A percentile compares a stretch with the other conserved stretches of the same genome.
Conservation (phyloP, 139 green algal genomes). For the Pedinophyceae sp. region DNA sequence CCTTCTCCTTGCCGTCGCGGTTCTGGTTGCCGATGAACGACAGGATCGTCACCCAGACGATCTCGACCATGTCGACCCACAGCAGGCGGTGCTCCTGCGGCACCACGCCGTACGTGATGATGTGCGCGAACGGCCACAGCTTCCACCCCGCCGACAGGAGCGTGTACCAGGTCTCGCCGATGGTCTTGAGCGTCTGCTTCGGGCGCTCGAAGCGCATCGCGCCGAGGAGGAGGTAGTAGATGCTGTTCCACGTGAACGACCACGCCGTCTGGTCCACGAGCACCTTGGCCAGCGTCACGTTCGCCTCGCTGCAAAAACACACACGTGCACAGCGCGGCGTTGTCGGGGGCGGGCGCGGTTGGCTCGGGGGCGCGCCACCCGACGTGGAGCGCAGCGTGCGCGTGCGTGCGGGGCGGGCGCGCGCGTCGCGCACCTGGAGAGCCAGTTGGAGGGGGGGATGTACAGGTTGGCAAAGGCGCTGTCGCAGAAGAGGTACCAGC, state of each 20-base stretch:
- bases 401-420: no score
- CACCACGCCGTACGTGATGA: slow-evolving; percentile 30
- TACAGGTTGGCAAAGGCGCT: no score
- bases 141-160: slow-evolving; percentile 28
- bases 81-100: slow-evolving; percentile 30
- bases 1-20: no score
- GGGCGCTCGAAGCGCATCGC: slow-evolving; percentile 16
- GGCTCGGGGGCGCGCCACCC: no score
- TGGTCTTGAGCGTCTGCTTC: slow-evolving; percentile 5
- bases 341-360: no score
- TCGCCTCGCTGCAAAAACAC: no score
- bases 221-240: slow-evolving; percentile 20
- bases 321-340: no score
- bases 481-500: slow-evolving; percentile 2
- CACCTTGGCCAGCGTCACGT: slow-evolving; percentile 20
- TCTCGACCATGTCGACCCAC: slow-evolving; percentile 33
- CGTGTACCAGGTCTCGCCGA: slow-evolving; percentile 12
- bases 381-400: no score
- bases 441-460: no score
- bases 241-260: slow-evolving; percentile 18
- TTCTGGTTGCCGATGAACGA: slow-evolving; percentile 9
- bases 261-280: slow-evolving; percentile 25
- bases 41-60: slow-evolving; percentile 23
- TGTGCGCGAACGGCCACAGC: slow-evolving; percentile 33
- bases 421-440: no score